phyloP scores from a whole-genome alignment of 768 basidiomycete species.

The Chalciporus pseudorubinellus region DNA sequence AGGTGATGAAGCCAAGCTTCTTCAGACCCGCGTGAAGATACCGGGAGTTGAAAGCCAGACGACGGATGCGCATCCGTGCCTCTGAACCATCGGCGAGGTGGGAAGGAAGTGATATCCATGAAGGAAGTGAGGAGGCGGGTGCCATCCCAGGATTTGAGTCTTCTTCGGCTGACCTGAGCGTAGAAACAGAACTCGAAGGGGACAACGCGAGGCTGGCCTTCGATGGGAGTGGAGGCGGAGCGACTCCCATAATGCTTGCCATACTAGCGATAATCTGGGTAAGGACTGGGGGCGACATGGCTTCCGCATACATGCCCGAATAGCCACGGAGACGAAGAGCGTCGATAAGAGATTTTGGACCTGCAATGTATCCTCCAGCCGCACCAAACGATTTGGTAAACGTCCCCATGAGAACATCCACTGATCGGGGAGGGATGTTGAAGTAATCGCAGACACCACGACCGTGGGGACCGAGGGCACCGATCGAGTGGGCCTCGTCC shows the following conservation, averaged over 20 bases:
- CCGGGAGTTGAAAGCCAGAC: constrained; percentile 92
- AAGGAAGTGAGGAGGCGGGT: constrained; percentile 59
- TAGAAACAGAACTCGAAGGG: constrained; percentile 30
- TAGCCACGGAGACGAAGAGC: constrained; percentile 79
- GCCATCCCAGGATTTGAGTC: constrained; percentile 67
- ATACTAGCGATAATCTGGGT: constrained; percentile 90
- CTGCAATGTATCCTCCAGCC: constrained; percentile 93
- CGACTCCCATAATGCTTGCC: constrained; percentile 94
- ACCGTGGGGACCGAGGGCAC: constrained; percentile 91
- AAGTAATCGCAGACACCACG: constrained; percentile 97
- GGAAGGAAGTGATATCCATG: constrained; percentile 76
- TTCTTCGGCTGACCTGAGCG: constrained; percentile 38
- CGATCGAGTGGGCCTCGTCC: constrained; percentile 97
- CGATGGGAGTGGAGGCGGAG: constrained; percentile 36
- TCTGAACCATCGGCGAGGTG: constrained; percentile 78
- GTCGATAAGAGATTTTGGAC: constrained; percentile 76
- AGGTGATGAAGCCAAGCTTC: constrained; percentile 96
- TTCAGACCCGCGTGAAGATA: constrained; percentile 84
- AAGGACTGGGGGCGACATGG: constrained; percentile 87
- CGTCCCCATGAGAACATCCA: constrained; percentile 98
- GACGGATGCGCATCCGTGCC: constrained; percentile 75
- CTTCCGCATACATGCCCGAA: constrained; percentile 82
- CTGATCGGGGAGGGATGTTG: constrained; percentile 68
- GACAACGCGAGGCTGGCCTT: constrained; percentile 25
- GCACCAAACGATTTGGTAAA: constrained; percentile 96